Percentiles rank a stretch among this genome's conserved stretches.
Evolutionary conservation across 805 yeast genomes (phyloP).

Genomic region (Kockiozyma suomiensis): DNA sequence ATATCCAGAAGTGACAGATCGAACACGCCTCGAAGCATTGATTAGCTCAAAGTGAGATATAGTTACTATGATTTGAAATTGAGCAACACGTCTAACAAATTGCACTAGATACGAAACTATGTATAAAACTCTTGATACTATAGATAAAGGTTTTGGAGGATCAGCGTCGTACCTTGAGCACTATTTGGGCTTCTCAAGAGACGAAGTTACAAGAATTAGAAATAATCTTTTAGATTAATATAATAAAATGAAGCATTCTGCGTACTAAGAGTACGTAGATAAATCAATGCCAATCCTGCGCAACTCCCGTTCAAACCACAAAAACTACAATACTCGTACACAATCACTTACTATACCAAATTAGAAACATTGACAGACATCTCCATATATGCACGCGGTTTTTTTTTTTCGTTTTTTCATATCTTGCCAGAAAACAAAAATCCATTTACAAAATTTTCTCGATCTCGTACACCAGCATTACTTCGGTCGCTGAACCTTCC

Average conservation of each 20-base stretch:
- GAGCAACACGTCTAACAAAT: neutral
- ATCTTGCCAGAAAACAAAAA: neutral
- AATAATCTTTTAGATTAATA: neutral
- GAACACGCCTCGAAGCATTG: neutral
- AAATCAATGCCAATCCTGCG: neutral
- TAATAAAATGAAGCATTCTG: too few species aligned
- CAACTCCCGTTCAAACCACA: neutral
- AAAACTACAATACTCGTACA: neutral
- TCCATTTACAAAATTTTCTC: slow-evolving; percentile 34
- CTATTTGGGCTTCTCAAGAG: neutral
- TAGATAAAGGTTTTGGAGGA: slow-evolving; percentile 36
- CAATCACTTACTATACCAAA: too few species aligned
- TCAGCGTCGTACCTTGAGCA: slow-evolving; percentile 7
- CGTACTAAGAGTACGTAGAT: neutral
- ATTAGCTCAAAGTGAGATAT: neutral
- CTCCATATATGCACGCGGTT: neutral
- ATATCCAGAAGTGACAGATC: slow-evolving; percentile 1
- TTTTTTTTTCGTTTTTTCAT: too few species aligned
- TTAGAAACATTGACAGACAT: neutral
- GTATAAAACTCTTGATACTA: neutral
- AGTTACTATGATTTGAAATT: neutral
- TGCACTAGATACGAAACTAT: slow-evolving; percentile 8
- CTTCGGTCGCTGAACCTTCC: slow-evolving; percentile 81
- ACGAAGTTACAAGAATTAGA: slow-evolving; percentile 2
- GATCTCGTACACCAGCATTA: slow-evolving; percentile 80